Percentiles rank a stretch among this genome's conserved stretches.
Conservation (phyloP, 441 rosid species). For the Raphanus hybrid region DNA sequence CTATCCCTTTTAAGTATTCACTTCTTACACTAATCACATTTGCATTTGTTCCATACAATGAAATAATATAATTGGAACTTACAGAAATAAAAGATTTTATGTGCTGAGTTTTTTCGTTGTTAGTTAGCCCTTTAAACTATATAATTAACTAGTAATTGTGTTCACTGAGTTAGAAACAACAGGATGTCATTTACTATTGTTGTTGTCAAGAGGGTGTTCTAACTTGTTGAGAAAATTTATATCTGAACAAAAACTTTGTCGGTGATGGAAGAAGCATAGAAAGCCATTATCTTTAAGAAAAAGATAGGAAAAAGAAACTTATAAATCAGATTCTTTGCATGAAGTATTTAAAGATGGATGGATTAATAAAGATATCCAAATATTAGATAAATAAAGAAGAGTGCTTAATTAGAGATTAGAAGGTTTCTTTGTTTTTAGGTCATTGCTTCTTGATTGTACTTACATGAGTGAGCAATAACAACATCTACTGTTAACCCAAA, state of each 20-base stretch:
- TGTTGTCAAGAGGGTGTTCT: conserved; percentile 16
- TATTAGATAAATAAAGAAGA: background rate
- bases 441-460: conserved; percentile 33
- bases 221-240: background rate
- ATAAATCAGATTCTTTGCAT: conserved; percentile 5
- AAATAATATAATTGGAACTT: conserved; percentile 16
- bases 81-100: background rate
- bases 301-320: no score
- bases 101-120: background rate
- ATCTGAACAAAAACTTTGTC: conserved; percentile 21
- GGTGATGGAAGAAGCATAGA: conserved; percentile 22
- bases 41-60: conserved; percentile 19
- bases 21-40: background rate
- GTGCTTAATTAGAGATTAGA: conserved; percentile 19
- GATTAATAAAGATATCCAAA: no score
- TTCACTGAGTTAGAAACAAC: conserved; percentile 1
- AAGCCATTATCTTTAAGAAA: background rate
- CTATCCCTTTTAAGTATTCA: no score
- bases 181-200: background rate
- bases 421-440: conserved; percentile 1
- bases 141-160: no score
- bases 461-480: conserved; percentile 29
- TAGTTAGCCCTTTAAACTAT: background rate
- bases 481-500: conserved; percentile 25
- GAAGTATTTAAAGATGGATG: background rate